Conservation (phyloP, 768 basidiomycete species). For the Coprinellus micaceus region DNA sequence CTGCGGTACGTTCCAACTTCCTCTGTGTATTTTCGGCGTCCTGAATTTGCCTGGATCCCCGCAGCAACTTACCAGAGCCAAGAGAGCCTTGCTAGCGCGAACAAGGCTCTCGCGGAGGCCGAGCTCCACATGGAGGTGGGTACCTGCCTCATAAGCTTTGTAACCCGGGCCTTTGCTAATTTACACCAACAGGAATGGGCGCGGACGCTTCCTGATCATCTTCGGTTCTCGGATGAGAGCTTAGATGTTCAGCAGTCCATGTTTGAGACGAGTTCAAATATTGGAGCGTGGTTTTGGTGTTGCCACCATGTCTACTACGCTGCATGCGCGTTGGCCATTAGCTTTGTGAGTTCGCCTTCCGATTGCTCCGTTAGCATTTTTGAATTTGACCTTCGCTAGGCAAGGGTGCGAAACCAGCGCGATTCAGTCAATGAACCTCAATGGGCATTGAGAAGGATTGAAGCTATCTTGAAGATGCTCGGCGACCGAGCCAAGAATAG, state of each 20-base stretch:
- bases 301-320: slow-evolving; percentile 72
- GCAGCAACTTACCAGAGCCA: slow-evolving; percentile 27
- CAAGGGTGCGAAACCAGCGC: slow-evolving; percentile 35
- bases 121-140: slow-evolving; percentile 46
- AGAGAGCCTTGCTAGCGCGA: slow-evolving; percentile 30
- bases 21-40: slow-evolving; percentile 2
- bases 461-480: slow-evolving; percentile 43
- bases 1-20: slow-evolving; percentile 36
- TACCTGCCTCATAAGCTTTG: slow-evolving; percentile 11
- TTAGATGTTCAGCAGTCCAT: slow-evolving; percentile 66
- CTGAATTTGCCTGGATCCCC: not conserved
- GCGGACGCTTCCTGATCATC: slow-evolving; percentile 61
- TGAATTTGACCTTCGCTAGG: slow-evolving; percentile 24
- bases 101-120: slow-evolving; percentile 35
- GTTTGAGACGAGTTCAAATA: slow-evolving; percentile 77
- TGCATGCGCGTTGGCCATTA: slow-evolving; percentile 60
- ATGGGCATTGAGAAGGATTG: slow-evolving; percentile 41
- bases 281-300: slow-evolving; percentile 79
- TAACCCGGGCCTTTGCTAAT: slow-evolving; percentile 13
- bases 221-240: slow-evolving; percentile 69
- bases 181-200: slow-evolving; percentile 52
- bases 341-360: slow-evolving; percentile 45
- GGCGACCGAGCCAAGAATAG: slow-evolving; percentile 50
- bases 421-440: slow-evolving; percentile 35
- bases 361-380: not conserved